Evolutionary conservation across 75 land plant species (phyloP).

Genomic region (Cupressus sempervirens): DNA sequence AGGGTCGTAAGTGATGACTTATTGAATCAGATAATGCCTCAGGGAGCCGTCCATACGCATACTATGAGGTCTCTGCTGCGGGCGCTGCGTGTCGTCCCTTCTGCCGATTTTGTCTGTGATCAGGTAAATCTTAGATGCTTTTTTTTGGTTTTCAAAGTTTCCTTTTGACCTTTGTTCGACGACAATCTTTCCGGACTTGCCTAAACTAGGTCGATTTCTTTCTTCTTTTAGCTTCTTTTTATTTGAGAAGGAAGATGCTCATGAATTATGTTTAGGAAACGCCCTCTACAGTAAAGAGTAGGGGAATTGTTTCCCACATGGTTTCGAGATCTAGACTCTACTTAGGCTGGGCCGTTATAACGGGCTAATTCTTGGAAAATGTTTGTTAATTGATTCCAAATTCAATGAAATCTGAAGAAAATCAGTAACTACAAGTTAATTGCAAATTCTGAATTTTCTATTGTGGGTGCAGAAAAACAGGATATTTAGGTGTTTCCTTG

Average conservation of each 20-base stretch:
- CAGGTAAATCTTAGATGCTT: conserved; percentile 25
- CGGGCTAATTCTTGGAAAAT: not conserved
- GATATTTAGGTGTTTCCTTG: not conserved
- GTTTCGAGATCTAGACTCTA: not conserved
- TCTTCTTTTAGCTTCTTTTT: not conserved
- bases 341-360: not conserved
- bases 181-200: not conserved
- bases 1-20: conserved; percentile 31
- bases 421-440: not conserved
- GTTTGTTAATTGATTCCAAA: not conserved
- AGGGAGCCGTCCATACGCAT: conserved; percentile 48
- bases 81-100: conserved; percentile 35
- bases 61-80: conserved; percentile 59
- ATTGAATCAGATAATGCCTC: conserved; percentile 49
- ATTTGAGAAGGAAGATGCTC: not conserved
- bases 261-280: not conserved
- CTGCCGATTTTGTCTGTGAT: conserved; percentile 40
- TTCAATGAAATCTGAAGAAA: not conserved
- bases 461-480: not conserved
- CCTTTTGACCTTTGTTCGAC: not conserved
- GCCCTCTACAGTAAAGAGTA: not conserved
- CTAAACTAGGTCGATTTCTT: not conserved
- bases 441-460: not conserved
- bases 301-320: not conserved
- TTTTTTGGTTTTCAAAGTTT: not conserved